Evolutionary conservation across 352 stramenopile genomes (phyloP).

Genomic region (Phytophthora fragariae): DNA sequence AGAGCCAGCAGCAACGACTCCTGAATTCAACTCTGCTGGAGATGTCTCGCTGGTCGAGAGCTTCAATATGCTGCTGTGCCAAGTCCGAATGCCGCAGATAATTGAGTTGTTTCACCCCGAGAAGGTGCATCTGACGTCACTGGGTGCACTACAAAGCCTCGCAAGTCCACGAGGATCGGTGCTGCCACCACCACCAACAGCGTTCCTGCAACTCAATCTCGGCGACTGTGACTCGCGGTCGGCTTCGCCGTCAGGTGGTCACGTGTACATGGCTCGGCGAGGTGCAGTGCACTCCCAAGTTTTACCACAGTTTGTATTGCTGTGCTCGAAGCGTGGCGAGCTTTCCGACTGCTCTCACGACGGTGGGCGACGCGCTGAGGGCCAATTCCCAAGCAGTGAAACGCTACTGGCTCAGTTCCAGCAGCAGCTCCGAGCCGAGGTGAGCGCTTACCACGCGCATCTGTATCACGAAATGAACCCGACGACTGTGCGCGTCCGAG

Average conservation of each 20-base stretch:
- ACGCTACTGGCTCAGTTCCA: conserved; percentile 34
- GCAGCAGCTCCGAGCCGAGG: conserved; percentile 34
- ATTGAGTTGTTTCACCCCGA: conserved; percentile 47
- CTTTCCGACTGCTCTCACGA: neutral
- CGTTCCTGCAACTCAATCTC: conserved; percentile 50
- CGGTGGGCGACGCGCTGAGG: neutral
- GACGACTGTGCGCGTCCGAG: conserved; percentile 31
- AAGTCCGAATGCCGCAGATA: conserved; percentile 44
- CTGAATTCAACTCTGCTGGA: conserved; percentile 12
- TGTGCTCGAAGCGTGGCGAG: conserved; percentile 38
- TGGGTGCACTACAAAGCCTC: too few species aligned
- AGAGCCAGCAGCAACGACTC: neutral
- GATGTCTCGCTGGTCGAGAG: conserved; percentile 28
- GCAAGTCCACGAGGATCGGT: conserved; percentile 33
- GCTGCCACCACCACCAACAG: conserved; percentile 36
- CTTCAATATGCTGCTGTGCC: conserved; percentile 53
- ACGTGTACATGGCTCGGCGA: conserved; percentile 47
- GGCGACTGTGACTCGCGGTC: conserved; percentile 18
- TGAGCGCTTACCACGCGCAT: conserved; percentile 42
- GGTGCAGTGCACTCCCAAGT: conserved; percentile 27
- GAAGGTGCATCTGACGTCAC: conserved; percentile 22
- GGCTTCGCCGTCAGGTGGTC: conserved; percentile 17
- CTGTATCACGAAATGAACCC: conserved; percentile 49
- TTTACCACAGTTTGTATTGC: conserved; percentile 48
- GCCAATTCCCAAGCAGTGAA: conserved; percentile 14